These are phyloP conservation scores for Artemisia princeps DNA, from an alignment of 140 eudicot species.

Conservation along the genomic window DNA sequence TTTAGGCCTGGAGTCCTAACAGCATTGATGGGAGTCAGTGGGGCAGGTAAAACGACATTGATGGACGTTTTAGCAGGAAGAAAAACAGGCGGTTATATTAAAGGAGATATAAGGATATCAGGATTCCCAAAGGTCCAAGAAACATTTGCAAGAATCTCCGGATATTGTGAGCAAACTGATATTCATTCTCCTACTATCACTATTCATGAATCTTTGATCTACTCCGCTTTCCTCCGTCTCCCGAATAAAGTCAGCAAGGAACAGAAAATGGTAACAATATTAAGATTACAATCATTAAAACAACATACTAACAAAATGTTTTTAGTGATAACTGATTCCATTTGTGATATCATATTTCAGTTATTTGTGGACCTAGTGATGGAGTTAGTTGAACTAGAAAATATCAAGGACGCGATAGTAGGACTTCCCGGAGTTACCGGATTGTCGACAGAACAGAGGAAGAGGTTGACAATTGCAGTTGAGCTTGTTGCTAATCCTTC, in stretches of 20 bases:
- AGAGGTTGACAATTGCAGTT: constrained; percentile 71
- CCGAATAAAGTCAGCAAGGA: constrained; percentile 34
- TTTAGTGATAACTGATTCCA: neutral
- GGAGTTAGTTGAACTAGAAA: constrained; percentile 64
- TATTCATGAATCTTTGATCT: constrained; percentile 41
- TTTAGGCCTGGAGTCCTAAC: constrained; percentile 54
- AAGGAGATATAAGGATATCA: constrained; percentile 47
- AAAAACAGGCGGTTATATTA: constrained; percentile 42
- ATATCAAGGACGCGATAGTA: constrained; percentile 57
- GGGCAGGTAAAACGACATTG: constrained; percentile 53
- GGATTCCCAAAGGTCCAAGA: constrained; percentile 49
- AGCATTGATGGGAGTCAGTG: constrained; percentile 59
- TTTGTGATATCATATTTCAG: constrained; percentile 24
- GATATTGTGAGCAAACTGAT: constrained; percentile 52
- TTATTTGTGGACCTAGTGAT: constrained; percentile 66
- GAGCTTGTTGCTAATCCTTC: constrained; percentile 92
- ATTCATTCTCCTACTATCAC: constrained; percentile 50
- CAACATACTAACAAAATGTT: neutral
- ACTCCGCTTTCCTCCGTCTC: constrained; percentile 50
- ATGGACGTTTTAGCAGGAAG: constrained; percentile 60
- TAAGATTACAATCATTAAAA: neutral
- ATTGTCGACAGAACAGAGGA: constrained; percentile 71
- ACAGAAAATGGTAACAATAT: constrained; percentile 32
- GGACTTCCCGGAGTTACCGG: constrained; percentile 79
- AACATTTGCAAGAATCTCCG: constrained; percentile 44